These are phyloP conservation scores for Neobulgaria alba DNA, from an alignment of 2,329 filamentous ascomycete species.

Conservation along the genomic window DNA sequence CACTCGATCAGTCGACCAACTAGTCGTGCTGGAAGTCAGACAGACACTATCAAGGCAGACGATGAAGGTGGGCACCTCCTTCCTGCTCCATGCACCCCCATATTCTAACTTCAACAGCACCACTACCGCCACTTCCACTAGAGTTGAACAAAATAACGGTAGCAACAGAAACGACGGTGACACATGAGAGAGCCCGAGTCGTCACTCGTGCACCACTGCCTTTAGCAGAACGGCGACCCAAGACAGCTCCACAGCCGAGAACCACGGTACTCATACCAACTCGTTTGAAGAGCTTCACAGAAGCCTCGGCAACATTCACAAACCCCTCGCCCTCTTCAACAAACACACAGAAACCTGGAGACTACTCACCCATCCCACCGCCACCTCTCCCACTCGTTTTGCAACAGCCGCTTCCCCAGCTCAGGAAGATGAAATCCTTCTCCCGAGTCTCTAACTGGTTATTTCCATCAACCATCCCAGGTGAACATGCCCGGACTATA, in stretches of 20 bases:
- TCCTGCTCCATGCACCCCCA: neutral
- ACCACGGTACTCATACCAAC: constrained; percentile 30
- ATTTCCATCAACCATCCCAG: constrained; percentile 30
- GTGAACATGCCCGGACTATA: constrained; percentile 31
- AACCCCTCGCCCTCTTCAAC: constrained; percentile 8
- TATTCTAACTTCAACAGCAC: constrained; percentile 34
- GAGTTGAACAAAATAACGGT: constrained; percentile 1
- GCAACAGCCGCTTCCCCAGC: constrained; percentile 38
- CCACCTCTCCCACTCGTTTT: constrained; percentile 51
- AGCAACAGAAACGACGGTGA: constrained; percentile 33
- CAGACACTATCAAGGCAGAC: constrained; percentile 22
- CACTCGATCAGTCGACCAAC: constrained; percentile 33
- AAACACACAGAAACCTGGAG: constrained; percentile 8
- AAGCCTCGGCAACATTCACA: constrained; percentile 25
- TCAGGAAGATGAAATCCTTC: constrained; percentile 61
- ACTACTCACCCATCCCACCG: constrained; percentile 24
- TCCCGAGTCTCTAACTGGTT: constrained; percentile 53
- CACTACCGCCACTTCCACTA: constrained; percentile 42
- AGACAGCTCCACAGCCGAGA: constrained; percentile 28
- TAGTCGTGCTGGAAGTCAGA: constrained; percentile 20
- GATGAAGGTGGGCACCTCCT: constrained; percentile 15
- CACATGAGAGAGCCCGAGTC: constrained; percentile 27
- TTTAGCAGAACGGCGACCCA: constrained; percentile 20
- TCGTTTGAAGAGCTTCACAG: constrained; percentile 25
- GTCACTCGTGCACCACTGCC: constrained; percentile 29